These are phyloP conservation scores for Teratosphaeria destructans DNA, from an alignment of 2,329 filamentous ascomycete genomes.

Conservation along the genomic window DNA sequence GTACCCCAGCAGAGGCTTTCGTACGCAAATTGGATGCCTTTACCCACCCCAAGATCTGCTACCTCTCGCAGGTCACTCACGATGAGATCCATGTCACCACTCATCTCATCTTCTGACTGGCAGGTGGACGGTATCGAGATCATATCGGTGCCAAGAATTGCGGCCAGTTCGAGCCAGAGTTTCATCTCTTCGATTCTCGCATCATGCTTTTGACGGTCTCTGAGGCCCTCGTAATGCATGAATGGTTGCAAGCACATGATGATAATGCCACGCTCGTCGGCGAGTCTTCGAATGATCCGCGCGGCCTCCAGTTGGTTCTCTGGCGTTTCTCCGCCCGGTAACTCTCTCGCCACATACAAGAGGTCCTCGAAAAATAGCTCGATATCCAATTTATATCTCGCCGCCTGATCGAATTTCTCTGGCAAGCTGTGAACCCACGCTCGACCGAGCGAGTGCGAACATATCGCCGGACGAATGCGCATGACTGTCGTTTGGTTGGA, in stretches of 20 bases:
- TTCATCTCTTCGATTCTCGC: slow-evolving; percentile 51
- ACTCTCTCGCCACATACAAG: slow-evolving; percentile 44
- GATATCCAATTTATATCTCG: slow-evolving; percentile 57
- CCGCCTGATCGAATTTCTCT: slow-evolving; percentile 59
- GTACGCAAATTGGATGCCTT: slow-evolving; percentile 58
- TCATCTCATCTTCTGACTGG: slow-evolving; percentile 43
- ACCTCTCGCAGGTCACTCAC: slow-evolving; percentile 52
- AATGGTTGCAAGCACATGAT: slow-evolving; percentile 68
- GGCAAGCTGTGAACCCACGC: slow-evolving; percentile 58
- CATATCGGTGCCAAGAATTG: slow-evolving; percentile 55
- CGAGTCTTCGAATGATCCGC: slow-evolving; percentile 45
- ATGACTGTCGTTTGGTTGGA: slow-evolving; percentile 17
- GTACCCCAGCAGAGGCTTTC: slow-evolving; percentile 67
- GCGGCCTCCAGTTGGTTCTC: slow-evolving; percentile 49
- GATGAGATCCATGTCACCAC: slow-evolving; percentile 45
- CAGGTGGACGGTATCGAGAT: slow-evolving; percentile 68
- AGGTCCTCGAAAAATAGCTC: slow-evolving; percentile 75
- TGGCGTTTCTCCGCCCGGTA: slow-evolving; percentile 32
- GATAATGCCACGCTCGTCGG: slow-evolving; percentile 42
- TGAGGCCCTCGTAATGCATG: slow-evolving; percentile 63
- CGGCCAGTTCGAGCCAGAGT: slow-evolving; percentile 59
- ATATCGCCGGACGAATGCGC: slow-evolving; percentile 55
- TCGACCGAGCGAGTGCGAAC: slow-evolving; percentile 66
- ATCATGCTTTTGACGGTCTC: slow-evolving; percentile 50
- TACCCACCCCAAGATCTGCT: slow-evolving; percentile 54